These are phyloP conservation scores for Closterium sp. DNA, from an alignment of 139 green algal species.

Conservation along the genomic window DNA sequence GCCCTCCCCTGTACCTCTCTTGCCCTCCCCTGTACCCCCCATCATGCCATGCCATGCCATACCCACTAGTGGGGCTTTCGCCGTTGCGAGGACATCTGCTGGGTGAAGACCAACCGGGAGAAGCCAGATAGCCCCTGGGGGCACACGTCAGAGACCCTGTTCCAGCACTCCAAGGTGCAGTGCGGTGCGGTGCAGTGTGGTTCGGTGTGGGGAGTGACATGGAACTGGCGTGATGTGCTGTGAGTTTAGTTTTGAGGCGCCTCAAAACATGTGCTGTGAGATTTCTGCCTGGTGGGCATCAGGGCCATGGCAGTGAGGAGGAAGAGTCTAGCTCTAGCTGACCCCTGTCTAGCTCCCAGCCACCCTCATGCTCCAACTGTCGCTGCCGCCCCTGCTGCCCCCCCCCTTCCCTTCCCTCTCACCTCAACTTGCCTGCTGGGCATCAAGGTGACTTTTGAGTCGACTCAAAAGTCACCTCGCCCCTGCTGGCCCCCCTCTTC, in stretches of 20 bases:
- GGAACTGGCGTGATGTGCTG: neutral
- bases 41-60: no score
- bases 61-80: constrained; percentile 76
- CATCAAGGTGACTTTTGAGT: no score
- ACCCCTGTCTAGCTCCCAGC: no score
- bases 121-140: neutral
- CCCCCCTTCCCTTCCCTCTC: no score
- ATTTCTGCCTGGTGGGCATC: no score
- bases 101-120: constrained; percentile 76
- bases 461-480: neutral
- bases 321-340: no score
- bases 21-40: neutral
- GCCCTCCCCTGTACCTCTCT: neutral
- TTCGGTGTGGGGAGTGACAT: neutral
- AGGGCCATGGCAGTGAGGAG: no score
- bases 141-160: constrained; percentile 54
- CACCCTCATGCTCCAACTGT: no score
- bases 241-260: neutral
- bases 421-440: no score
- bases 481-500: neutral
- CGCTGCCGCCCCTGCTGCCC: no score
- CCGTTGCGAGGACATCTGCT: constrained; percentile 79
- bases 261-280: no score
- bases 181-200: neutral
- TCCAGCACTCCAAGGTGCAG: constrained; percentile 78